phyloP scores from a whole-genome alignment of 192 early-diverging fungal genomes.

The Coemansia furcata region DNA sequence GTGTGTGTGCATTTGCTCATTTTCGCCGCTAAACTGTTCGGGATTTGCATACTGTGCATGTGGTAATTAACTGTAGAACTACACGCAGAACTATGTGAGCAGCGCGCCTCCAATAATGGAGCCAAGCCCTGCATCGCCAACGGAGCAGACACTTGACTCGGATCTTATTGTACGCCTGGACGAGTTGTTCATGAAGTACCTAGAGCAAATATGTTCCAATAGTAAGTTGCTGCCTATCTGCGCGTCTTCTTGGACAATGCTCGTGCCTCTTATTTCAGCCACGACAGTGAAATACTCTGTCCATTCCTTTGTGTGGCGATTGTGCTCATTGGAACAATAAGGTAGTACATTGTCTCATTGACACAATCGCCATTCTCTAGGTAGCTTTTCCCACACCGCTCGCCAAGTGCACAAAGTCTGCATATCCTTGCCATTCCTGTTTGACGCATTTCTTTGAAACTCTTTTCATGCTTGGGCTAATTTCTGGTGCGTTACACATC shows the following conservation, averaged over 20 bases:
- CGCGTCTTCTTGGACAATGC: neutral
- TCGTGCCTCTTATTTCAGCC: neutral
- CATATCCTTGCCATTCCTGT: neutral
- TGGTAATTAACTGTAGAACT: slow-evolving; percentile 29
- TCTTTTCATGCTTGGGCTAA: slow-evolving; percentile 3
- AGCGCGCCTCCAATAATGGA: slow-evolving; percentile 27
- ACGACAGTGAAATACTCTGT: slow-evolving; percentile 8
- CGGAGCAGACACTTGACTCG: slow-evolving; percentile 48
- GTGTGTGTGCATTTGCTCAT: neutral
- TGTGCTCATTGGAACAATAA: neutral
- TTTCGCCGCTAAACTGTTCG: neutral
- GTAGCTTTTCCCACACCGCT: neutral
- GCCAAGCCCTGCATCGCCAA: slow-evolving; percentile 41
- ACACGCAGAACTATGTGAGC: slow-evolving; percentile 47
- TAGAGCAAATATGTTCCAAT: slow-evolving; percentile 67
- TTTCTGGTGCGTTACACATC: slow-evolving; percentile 1
- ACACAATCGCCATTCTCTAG: neutral
- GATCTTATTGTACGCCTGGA: slow-evolving; percentile 54
- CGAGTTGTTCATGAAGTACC: slow-evolving; percentile 66
- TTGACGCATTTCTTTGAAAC: neutral
- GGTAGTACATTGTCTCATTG: neutral
- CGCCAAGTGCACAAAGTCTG: neutral
- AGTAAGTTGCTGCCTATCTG: slow-evolving; percentile 39
- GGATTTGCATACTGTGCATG: neutral
- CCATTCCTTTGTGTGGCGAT: neutral